Evolutionary conservation across 495 filamentous ascomycete genomes (phyloP), one percentile per base, ranked within the genome.

Genomic region (Pyronema omphalodes): DNA sequence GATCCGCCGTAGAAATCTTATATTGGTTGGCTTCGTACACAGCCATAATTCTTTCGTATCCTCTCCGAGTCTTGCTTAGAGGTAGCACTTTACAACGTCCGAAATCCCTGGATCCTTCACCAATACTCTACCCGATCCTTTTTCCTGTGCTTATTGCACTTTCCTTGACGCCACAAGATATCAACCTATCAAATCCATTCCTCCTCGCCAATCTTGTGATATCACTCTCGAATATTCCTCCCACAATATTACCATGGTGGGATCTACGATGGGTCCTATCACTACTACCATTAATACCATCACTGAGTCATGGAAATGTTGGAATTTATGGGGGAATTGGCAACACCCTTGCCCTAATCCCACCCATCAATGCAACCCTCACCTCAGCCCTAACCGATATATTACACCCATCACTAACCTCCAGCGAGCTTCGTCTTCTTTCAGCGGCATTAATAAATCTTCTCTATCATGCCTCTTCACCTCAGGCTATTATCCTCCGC

Each of bases 391-490:
- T 86, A 60, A 70, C 94, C 61, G 91, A 84, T 64, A 86, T 93
- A 54, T 71, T 98, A 53, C 88, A 98, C 66, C 83, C 86, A 66
- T 79, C 80, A 43, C 75, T 95, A 53, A 82, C 83, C 58, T 74
- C 80, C 3, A 82, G 93, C 3, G 91, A 98, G 62, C 68, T 94
- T 48, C 87, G 95, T 58, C 73, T 96, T 12, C 76, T 95, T 41
- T 87, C 88, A 17, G 75, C 77, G 37, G 78, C 79, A 11, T 73
- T 96, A 44, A 84, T 95, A 60, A 86, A 95, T 66, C 67, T 96
- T 41, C 71, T 88, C 39, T 64, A 94, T 11, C 76, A 88, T 56
- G 80, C 88, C 23, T 63, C 67, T 8, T 93, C 89, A 7, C 87
- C 91, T 0, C 93, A 96, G 68, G 79, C 79, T 6, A 70, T 83